phyloP scores from a whole-genome alignment of 129 eudicot species.

The Pittosporum tobira region DNA sequence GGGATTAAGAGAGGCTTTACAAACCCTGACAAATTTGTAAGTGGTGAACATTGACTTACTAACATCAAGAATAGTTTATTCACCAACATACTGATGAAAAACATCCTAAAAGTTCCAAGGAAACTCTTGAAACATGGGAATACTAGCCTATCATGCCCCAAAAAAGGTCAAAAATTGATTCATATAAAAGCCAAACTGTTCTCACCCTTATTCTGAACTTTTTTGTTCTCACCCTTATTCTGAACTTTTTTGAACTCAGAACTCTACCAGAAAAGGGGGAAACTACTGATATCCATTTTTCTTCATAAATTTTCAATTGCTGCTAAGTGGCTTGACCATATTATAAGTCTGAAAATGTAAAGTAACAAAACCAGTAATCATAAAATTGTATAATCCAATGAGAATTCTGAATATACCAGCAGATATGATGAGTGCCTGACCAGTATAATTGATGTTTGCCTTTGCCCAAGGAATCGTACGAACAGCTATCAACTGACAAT shows the following conservation, averaged over 20 bases:
- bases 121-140: not conserved
- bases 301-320: not conserved
- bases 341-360: not conserved
- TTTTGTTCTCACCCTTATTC: no score
- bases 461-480: slow-evolving; percentile 82
- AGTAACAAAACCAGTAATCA: not conserved
- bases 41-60: no score
- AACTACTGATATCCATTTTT: not conserved
- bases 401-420: slow-evolving; percentile 31
- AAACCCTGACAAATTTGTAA: no score
- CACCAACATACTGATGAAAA: no score
- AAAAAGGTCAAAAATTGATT: no score
- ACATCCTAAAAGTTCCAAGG: no score
- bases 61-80: no score
- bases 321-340: not conserved
- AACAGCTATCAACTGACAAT: slow-evolving; percentile 49
- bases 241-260: not conserved
- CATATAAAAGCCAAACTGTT: no score
- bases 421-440: slow-evolving; percentile 83
- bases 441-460: slow-evolving; percentile 75
- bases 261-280: not conserved
- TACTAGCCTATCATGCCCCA: no score
- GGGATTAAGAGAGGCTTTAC: no score
- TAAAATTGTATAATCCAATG: not conserved
- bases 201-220: no score